Evolutionary conservation across 805 yeast species (phyloP).

Genomic region (Cyberlindnera euphorbiae): DNA sequence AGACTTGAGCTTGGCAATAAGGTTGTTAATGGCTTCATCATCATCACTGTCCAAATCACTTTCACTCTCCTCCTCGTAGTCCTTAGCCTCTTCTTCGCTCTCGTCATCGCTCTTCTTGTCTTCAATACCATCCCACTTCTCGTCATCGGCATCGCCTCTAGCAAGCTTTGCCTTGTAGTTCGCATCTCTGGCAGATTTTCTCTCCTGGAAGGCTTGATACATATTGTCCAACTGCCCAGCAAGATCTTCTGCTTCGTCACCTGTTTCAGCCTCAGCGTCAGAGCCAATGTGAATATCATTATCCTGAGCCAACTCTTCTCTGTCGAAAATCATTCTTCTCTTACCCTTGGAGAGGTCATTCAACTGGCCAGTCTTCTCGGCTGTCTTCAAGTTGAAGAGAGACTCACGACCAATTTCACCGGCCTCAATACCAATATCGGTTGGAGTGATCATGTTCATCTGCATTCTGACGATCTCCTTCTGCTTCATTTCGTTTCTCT

Average conservation of each 20-base stretch:
- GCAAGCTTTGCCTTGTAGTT: slow-evolving; percentile 63
- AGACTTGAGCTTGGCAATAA: slow-evolving; percentile 53
- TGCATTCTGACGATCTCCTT: slow-evolving; percentile 89
- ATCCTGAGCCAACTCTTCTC: slow-evolving; percentile 49
- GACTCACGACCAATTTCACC: slow-evolving; percentile 74
- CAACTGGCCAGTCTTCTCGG: slow-evolving; percentile 81
- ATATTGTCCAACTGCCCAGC: slow-evolving; percentile 80
- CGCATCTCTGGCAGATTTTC: slow-evolving; percentile 64
- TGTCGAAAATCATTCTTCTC: slow-evolving; percentile 52
- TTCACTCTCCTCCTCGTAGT: slow-evolving; percentile 36
- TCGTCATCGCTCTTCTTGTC: slow-evolving; percentile 39
- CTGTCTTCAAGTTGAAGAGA: slow-evolving; percentile 76
- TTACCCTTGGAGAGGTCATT: slow-evolving; percentile 74
- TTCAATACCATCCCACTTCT: slow-evolving; percentile 71
- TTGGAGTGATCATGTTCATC: slow-evolving; percentile 92
- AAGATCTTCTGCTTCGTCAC: slow-evolving; percentile 57
- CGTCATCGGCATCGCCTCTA: slow-evolving; percentile 73
- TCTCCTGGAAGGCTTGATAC: slow-evolving; percentile 68
- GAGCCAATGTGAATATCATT: slow-evolving; percentile 55
- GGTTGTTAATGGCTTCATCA: slow-evolving; percentile 60
- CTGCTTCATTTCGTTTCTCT: slow-evolving; percentile 75
- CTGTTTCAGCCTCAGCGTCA: slow-evolving; percentile 36
- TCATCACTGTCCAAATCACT: slow-evolving; percentile 53
- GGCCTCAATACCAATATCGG: slow-evolving; percentile 91
- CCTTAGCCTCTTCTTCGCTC: slow-evolving; percentile 32